Conservation (phyloP, 345 rosid species). For the Abelmoschus esculentus region DNA sequence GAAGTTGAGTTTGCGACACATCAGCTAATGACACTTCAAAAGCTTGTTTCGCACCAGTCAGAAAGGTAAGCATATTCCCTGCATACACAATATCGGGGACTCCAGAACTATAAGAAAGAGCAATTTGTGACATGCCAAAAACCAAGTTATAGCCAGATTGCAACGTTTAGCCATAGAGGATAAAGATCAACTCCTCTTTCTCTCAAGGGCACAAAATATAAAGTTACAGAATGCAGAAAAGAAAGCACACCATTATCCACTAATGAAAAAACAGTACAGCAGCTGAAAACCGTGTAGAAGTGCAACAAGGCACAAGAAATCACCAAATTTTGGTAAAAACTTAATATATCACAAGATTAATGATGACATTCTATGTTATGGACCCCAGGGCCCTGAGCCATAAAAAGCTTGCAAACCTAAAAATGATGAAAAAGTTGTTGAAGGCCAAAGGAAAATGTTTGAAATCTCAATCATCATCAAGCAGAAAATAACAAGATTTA, state of each 20-base stretch:
- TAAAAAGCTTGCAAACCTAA: neutral
- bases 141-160: neutral
- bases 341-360: neutral
- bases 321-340: neutral
- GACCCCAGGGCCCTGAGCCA: neutral
- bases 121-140: neutral
- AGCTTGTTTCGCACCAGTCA: slow-evolving; percentile 82
- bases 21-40: slow-evolving; percentile 93
- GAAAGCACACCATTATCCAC: neutral
- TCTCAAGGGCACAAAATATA: neutral
- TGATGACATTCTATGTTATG: neutral
- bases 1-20: slow-evolving; percentile 83
- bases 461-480: neutral
- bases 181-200: neutral
- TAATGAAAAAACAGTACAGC: neutral
- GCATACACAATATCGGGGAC: slow-evolving; percentile 11
- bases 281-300: neutral
- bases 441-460: neutral
- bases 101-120: neutral
- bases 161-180: neutral
- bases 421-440: neutral
- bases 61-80: slow-evolving; percentile 80
- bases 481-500: neutral
- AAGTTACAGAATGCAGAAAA: neutral
- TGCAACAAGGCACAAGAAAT: neutral